Base-by-base conservation (phyloP, 2,329 filamentous ascomycete species). In the Penicillium sp. region DNA sequence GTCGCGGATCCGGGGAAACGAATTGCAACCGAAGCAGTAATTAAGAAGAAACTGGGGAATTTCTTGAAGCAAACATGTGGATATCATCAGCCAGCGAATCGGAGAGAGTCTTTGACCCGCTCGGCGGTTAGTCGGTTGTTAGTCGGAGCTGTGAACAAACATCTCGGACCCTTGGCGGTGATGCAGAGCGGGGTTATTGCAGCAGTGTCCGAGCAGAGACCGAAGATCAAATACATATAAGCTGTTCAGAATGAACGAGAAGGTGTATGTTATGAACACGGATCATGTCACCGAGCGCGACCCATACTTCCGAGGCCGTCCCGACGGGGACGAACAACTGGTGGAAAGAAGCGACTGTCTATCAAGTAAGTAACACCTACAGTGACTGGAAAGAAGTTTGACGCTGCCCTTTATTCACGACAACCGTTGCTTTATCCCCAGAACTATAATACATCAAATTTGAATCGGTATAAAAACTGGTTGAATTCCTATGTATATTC, bases 271-370 rank as follows among this genome's bases (percentile, higher is more conserved):
- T 16, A 29, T 36, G 39, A 29, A 26, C 31, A 28, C 21, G 14
- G 31, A 56, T 33, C 14, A 63, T 63, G 61, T 63, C 61, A 34
- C 61, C 61, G 6, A 52, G 54, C 19, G 59, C 61, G 10, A 44
- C 46, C 14, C 28, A 51, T 6, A 33, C 34, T 14, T 19, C 26
- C 4, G 43, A 52, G 14, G 29, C 29, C 1, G 60, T 64, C 21
- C 60, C 62, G 9, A 62, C 59, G 5, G 62, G 60, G 42, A 54
- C 51, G 5, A 63, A 64, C 45, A 52, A 65, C 44, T 74, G 71
- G 71, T 74, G 71, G 71, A 71, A 74, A 55, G 69, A 72, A 54
- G 68, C 64, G 16, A 67, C 67, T 2, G 58, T 73, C 31, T 74
- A 74, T 47, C 68, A 72, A 52, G 43, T 48, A 42, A 21, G 19